Base-by-base conservation (phyloP, 805 yeast species). In the Candida berthetii region DNA sequence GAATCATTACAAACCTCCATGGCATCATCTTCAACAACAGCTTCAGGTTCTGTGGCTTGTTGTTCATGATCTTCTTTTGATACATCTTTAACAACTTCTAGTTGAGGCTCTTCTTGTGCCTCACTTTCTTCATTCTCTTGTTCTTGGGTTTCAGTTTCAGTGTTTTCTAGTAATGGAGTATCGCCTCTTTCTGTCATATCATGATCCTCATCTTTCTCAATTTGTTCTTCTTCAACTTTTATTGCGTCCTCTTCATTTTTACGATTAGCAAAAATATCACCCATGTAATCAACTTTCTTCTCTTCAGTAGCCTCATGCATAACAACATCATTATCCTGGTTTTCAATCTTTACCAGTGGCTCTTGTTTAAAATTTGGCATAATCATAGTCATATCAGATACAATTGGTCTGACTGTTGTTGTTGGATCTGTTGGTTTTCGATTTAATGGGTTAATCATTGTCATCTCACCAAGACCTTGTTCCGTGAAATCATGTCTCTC, bases 301-400 rank as follows among this genome's bases (percentile, higher is more conserved):
- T 37, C 27, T 1, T 35, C 31, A 19, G 19, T 20, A 5, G 37
- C 48, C 1, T 38, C 39, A 20, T 41, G 35, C 34, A 38, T 20
- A 39, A 36, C 20, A 41, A 39, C 24, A 19, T 35, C 42, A 41
- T 38, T 24, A 19, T 35, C 42, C 7, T 33, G 44, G 6, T 42
- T 37, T 13, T 35, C 44, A 17, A 32, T 37, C 11, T 39, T 36
- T 31, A 31, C 29, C 15, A 3, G 20, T 10, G 20, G 14, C 7
- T 35, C 17, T 4, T 34, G 41, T 25, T 44, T 48, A 39, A 55
- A 48, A 7, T 47, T 55, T 2, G 71, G 68, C 40, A 63, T 47
- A 2, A 66, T 53, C 65, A 60, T 65, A 0, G 71, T 65, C 64
- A 66, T 61, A 42, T 65, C 70, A 6, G 62, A 53, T 2, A 24